Evolutionary conservation across 2,329 filamentous ascomycete genomes (phyloP).

Genomic region (Diaporthe sp.): DNA sequence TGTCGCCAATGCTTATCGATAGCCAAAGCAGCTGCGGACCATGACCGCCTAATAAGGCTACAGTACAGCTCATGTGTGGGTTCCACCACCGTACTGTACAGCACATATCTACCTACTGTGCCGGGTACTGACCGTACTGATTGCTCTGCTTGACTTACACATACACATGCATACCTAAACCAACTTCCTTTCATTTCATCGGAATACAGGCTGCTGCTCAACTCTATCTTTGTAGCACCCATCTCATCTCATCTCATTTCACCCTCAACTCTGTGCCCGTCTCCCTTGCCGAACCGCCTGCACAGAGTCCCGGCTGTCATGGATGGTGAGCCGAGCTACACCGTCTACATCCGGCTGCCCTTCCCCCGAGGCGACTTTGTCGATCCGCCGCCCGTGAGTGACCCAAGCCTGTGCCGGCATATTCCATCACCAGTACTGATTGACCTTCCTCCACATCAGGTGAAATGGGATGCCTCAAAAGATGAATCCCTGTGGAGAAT

Average conservation of each 20-base stretch:
- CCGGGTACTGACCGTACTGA: constrained; percentile 17
- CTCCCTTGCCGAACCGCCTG: background rate
- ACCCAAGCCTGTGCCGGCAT: constrained; percentile 8
- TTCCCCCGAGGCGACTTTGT: constrained; percentile 89
- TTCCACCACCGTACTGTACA: background rate
- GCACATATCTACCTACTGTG: background rate
- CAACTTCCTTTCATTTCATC: constrained; percentile 23
- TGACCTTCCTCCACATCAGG: constrained; percentile 61
- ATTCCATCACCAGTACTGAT: background rate
- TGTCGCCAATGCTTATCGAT: constrained; percentile 28
- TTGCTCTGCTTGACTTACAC: constrained; percentile 30
- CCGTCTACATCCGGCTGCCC: constrained; percentile 90
- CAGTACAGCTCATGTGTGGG: constrained; percentile 3
- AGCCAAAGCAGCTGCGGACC: background rate
- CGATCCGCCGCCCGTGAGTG: constrained; percentile 85
- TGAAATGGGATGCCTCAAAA: constrained; percentile 89
- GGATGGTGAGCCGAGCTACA: constrained; percentile 70
- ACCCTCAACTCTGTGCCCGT: background rate
- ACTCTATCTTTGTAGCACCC: constrained; percentile 7
- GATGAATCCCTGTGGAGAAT: constrained; percentile 93
- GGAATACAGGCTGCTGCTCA: constrained; percentile 2
- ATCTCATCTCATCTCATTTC: background rate
- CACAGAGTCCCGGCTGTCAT: constrained; percentile 35
- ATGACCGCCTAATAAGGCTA: background rate
- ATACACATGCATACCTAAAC: background rate